Conservation (phyloP, 805 yeast species). For the Zygosaccharomyces gambellarensis region DNA sequence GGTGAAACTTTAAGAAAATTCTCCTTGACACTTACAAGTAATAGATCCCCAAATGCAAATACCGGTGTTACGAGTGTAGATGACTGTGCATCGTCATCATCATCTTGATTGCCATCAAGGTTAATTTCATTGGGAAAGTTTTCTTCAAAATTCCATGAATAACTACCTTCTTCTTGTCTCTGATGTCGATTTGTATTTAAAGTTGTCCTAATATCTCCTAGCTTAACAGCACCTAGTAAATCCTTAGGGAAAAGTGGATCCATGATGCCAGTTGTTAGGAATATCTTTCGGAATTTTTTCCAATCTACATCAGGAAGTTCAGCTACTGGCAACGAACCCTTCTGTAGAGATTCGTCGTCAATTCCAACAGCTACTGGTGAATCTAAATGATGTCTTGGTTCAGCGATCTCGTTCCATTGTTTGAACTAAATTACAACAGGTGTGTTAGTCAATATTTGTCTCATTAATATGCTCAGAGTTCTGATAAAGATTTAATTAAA, state of each 20-base stretch:
- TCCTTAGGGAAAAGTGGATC: slow-evolving; percentile 27
- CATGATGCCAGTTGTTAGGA: slow-evolving; percentile 27
- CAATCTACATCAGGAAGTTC: slow-evolving; percentile 19
- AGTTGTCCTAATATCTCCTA: slow-evolving; percentile 19
- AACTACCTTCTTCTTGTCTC: slow-evolving; percentile 3
- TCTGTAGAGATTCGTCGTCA: slow-evolving; percentile 25
- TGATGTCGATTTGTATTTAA: slow-evolving; percentile 9
- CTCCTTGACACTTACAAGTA: slow-evolving; percentile 26
- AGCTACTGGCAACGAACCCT: slow-evolving; percentile 32
- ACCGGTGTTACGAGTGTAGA: slow-evolving; percentile 20
- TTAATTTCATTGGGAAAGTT: slow-evolving; percentile 29
- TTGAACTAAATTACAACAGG: slow-evolving; percentile 36
- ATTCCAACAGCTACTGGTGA: slow-evolving; percentile 17
- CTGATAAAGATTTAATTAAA: not conserved
- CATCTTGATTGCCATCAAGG: slow-evolving; percentile 10
- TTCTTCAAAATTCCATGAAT: slow-evolving; percentile 25
- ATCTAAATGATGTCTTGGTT: slow-evolving; percentile 47
- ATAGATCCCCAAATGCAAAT: slow-evolving; percentile 16
- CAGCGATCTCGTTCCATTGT: slow-evolving; percentile 45
- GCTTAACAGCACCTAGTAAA: slow-evolving; percentile 6
- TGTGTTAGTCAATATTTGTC: slow-evolving; percentile 6
- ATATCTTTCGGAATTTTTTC: slow-evolving; percentile 13
- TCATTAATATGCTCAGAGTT: not conserved
- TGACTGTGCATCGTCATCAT: slow-evolving; percentile 2
- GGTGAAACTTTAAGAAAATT: slow-evolving; percentile 35